Evolutionary conservation across 106 monocot genomes (phyloP).

Genomic region (Dendrobium catenatum): DNA sequence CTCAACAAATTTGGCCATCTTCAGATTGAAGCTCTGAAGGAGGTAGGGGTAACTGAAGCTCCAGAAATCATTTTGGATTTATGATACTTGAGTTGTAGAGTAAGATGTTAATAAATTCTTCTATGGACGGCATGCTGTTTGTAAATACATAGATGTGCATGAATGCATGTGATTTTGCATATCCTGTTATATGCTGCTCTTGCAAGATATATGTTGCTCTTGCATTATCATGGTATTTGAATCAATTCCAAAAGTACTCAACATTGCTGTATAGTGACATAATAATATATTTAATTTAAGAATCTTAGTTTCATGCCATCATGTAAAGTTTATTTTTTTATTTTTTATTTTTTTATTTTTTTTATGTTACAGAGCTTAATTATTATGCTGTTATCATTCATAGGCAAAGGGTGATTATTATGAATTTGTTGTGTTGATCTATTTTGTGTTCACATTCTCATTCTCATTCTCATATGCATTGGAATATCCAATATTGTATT

Average conservation of each 20-base stretch:
- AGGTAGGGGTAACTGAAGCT: too few relatives aligned
- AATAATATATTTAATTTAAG: background rate
- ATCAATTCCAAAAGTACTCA: too few relatives aligned
- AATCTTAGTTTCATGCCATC: background rate
- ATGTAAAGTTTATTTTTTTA: background rate
- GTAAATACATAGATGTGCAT: too few relatives aligned
- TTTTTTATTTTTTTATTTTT: background rate
- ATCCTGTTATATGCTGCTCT: too few relatives aligned
- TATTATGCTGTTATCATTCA: background rate
- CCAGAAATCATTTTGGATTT: background rate
- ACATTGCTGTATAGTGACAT: too few relatives aligned
- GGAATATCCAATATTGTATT: background rate
- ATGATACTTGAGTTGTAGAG: background rate
- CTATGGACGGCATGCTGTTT: too few relatives aligned
- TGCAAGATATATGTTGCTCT: too few relatives aligned
- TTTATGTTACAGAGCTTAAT: background rate
- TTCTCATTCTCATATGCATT: background rate
- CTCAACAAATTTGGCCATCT: too few relatives aligned
- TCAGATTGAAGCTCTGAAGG: too few relatives aligned
- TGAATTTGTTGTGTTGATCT: background rate
- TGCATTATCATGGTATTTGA: too few relatives aligned
- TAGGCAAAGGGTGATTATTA: background rate
- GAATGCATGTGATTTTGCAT: too few relatives aligned
- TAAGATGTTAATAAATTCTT: too few relatives aligned
- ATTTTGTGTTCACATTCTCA: background rate